Percentiles rank a stretch among this genome's conserved stretches.
Conservation (phyloP, 73 alveolate genomes). For the Tetrahymena borealis region DNA sequence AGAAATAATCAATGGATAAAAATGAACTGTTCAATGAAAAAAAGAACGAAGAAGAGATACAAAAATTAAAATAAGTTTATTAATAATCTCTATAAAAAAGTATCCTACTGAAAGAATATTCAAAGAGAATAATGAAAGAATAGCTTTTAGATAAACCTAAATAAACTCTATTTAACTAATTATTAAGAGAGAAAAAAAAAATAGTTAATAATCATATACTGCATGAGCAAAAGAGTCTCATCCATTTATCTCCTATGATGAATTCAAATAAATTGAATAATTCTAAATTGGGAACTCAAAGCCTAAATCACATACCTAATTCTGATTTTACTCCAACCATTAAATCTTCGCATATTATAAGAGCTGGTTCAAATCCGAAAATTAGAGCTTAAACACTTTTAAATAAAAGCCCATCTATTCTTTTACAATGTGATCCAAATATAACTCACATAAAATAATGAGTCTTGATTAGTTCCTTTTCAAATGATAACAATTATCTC, state of each 20-base stretch:
- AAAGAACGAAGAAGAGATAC: background rate
- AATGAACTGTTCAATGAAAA: background rate
- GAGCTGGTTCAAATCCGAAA: too few species aligned
- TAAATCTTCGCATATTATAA: too few species aligned
- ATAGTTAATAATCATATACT: background rate
- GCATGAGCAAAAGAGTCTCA: background rate
- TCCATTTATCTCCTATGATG: background rate
- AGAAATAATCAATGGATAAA: background rate
- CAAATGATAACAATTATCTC: too few species aligned
- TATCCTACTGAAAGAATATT: background rate
- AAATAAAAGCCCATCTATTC: too few species aligned
- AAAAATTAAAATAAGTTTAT: background rate
- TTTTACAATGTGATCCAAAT: too few species aligned
- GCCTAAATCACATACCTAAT: too few species aligned
- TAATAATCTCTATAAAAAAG: background rate
- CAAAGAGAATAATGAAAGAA: background rate
- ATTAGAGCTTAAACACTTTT: too few species aligned
- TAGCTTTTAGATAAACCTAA: background rate
- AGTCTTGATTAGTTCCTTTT: too few species aligned
- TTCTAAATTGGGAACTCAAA: too few species aligned
- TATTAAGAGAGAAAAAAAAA: background rate
- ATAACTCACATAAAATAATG: too few species aligned
- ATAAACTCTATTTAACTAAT: background rate
- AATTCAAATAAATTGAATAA: too few species aligned
- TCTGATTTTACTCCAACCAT: too few species aligned